phyloP scores from a whole-genome alignment of 208 protist species.

The Acanthamoeba lugdunensis region DNA sequence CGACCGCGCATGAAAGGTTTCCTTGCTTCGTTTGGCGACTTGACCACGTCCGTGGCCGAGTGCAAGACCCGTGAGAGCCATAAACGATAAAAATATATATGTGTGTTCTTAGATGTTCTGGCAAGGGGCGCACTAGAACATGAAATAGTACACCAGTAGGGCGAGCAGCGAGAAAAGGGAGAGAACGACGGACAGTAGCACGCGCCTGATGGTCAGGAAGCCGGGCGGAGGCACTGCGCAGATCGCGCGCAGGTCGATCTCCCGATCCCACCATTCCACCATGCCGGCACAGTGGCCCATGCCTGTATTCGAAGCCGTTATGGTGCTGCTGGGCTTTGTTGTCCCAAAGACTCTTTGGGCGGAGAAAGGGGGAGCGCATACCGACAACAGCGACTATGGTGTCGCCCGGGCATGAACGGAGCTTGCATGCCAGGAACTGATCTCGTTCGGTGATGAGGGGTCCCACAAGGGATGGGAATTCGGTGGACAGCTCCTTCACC shows the following conservation, averaged over 20 bases:
- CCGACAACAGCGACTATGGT: constrained; percentile 19
- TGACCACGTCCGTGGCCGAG: too few relatives aligned
- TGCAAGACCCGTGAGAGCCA: too few relatives aligned
- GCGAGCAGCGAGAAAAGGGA: background rate
- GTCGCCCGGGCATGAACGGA: constrained; percentile 36
- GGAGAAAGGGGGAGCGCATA: background rate
- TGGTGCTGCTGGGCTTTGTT: too few relatives aligned
- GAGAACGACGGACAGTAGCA: background rate
- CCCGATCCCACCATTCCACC: constrained; percentile 24
- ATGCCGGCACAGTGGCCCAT: constrained; percentile 15
- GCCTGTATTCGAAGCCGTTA: background rate
- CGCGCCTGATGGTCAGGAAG: constrained; percentile 4
- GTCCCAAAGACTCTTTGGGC: background rate
- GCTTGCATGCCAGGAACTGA: constrained; percentile 4
- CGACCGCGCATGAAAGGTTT: too few relatives aligned
- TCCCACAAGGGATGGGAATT: constrained; percentile 33
- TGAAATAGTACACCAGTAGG: background rate
- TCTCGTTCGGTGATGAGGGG: constrained; percentile 19
- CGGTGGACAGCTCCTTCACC: background rate
- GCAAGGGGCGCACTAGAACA: too few relatives aligned
- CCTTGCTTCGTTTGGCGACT: too few relatives aligned
- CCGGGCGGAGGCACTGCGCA: constrained; percentile 20
- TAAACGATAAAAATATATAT: too few relatives aligned
- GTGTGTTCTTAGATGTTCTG: too few relatives aligned
- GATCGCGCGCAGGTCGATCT: background rate